These are phyloP conservation scores for Yamadazyma membranifaciens DNA, from an alignment of 1,139 yeast genomes.

Conservation along the genomic window DNA sequence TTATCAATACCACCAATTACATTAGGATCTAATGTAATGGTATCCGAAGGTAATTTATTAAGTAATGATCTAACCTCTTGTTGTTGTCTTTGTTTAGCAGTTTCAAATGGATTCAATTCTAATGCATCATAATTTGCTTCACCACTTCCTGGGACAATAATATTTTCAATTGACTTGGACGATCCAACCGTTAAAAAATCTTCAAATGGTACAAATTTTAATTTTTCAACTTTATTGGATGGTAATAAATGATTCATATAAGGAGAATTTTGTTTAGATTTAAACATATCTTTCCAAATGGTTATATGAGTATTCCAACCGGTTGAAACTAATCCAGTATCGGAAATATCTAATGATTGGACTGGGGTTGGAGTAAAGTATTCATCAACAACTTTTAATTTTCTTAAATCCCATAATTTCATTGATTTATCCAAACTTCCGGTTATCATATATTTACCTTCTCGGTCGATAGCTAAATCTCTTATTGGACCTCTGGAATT, in stretches of 20 bases:
- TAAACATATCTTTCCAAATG: slow-evolving; percentile 75
- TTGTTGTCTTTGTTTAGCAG: slow-evolving; percentile 91
- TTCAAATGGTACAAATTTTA: slow-evolving; percentile 88
- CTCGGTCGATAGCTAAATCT: slow-evolving; percentile 83
- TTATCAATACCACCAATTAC: slow-evolving; percentile 83
- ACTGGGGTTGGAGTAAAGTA: slow-evolving; percentile 87
- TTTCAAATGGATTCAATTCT: slow-evolving; percentile 90
- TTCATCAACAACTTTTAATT: slow-evolving; percentile 70
- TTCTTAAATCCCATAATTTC: slow-evolving; percentile 93
- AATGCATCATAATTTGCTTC: slow-evolving; percentile 96
- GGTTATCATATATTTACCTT: slow-evolving; percentile 92
- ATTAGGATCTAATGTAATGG: slow-evolving; percentile 87
- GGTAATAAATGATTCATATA: slow-evolving; percentile 90
- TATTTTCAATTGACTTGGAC: slow-evolving; percentile 68
- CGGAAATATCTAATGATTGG: slow-evolving; percentile 74
- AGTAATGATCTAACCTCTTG: slow-evolving; percentile 82
- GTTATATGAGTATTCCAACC: slow-evolving; percentile 97
- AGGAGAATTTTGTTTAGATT: slow-evolving; percentile 64
- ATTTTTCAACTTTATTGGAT: slow-evolving; percentile 66
- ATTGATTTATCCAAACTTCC: slow-evolving; percentile 84
- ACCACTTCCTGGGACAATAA: slow-evolving; percentile 95
- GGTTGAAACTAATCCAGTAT: slow-evolving; percentile 80
- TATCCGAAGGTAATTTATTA: slow-evolving; percentile 89
- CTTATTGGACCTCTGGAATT: slow-evolving; percentile 85
- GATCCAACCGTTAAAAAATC: slow-evolving; percentile 93